Base-by-base conservation (phyloP, 1,284 basidiomycete genomes). In the Heterobasidion annosum region DNA sequence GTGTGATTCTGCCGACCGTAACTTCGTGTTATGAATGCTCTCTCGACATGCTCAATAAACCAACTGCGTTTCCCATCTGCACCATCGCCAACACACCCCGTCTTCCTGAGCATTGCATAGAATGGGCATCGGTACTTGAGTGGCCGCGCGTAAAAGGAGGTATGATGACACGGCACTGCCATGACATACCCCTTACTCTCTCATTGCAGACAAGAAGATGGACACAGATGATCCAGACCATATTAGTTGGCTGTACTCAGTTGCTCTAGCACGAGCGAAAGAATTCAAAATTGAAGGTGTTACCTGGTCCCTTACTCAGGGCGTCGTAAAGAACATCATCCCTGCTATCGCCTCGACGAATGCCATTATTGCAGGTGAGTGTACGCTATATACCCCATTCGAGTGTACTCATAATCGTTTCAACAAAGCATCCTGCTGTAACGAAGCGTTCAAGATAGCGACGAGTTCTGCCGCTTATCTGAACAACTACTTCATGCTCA, bases 321-420 rank as follows among this genome's bases (percentile, higher is more conserved):
- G 97, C 48, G 97, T 99, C 35, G 95, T 99, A 51, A 99, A 99
- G 78, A 98, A 98, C 67, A 98, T 99, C 69, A 99, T 99, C 60
- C 96, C 96, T 12, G 96, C 97, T 34, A 97, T 98, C 60, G 94
- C 94, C 0, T 94, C 91, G 1, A 98, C 95, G 9, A 98, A 97
- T 64, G 93, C 94, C 45, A 93, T 98, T 67, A 94, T 98, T 59
- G 91, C 94, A 34, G 92, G 92, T 91, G 60, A 35, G 74, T 34
- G 15, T 48, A 10, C 32, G 7, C 25, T 25, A 25, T 25, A 15
- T 15, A 48, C 3, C 15, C 15, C 32, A 33, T 19, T 19, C 16
- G 15, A 48, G 7, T 15, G 8, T 25, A 64, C 50, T 12, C 16
- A 49, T 50, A 53, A 33, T 0, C 25, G 12, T 54, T 44, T 15